Conservation (phyloP, 2,329 filamentous ascomycete genomes). For the Trichoderma sp. region DNA sequence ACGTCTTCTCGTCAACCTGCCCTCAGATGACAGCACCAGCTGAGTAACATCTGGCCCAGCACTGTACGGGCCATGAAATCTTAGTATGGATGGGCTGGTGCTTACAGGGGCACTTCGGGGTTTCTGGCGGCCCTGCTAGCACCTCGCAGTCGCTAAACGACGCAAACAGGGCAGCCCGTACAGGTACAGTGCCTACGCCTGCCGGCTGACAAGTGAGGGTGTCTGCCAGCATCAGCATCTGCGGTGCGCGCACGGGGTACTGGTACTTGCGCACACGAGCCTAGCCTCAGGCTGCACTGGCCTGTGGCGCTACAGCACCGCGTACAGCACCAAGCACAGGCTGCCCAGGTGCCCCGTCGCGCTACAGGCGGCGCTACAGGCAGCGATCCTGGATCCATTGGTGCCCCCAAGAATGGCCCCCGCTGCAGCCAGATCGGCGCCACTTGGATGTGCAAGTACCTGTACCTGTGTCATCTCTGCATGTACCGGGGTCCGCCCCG, state of each 20-base stretch:
- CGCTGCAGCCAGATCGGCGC: constrained; percentile 17
- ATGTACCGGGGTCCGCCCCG: constrained; percentile 16
- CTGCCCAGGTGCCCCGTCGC: neutral
- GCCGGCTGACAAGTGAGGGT: neutral
- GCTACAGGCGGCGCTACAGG: neutral
- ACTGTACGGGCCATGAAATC: neutral
- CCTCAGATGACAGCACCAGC: neutral
- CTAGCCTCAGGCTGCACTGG: neutral
- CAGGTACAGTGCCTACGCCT: neutral
- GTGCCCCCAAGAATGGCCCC: neutral
- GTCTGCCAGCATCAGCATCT: neutral
- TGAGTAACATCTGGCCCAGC: neutral
- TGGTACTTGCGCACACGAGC: neutral
- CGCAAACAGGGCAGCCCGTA: neutral
- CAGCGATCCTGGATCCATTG: neutral
- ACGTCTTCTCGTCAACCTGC: neutral
- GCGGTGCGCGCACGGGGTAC: neutral
- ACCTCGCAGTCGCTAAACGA: neutral
- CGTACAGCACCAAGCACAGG: neutral
- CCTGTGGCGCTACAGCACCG: neutral
- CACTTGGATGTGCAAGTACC: neutral
- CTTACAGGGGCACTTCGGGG: constrained; percentile 7
- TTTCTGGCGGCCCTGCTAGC: neutral
- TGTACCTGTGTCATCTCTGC: neutral
- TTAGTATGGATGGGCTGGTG: neutral